These are phyloP conservation scores for Craspedostauros australis DNA, from an alignment of 108 stramenopile genomes.

Conservation along the genomic window DNA sequence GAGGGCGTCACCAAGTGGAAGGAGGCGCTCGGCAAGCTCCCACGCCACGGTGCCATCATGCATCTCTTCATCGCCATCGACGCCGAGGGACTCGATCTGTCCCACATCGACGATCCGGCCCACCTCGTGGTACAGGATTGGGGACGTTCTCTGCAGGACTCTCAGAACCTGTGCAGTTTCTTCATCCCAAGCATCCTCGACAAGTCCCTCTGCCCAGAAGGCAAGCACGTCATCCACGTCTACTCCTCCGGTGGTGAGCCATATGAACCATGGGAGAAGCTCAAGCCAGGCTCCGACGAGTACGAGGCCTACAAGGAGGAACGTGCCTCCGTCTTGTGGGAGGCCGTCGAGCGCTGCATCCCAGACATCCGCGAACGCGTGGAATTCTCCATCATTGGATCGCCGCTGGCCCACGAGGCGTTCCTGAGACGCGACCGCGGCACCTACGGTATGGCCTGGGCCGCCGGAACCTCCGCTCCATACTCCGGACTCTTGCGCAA, in stretches of 20 bases:
- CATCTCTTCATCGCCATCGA: constrained; percentile 86
- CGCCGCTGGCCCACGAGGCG: constrained; percentile 91
- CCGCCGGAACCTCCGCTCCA: constrained; percentile 88
- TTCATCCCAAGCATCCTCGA: constrained; percentile 89
- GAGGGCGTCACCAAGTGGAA: constrained; percentile 65
- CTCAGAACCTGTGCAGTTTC: constrained; percentile 85
- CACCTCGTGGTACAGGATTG: constrained; percentile 90
- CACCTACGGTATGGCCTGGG: constrained; percentile 94
- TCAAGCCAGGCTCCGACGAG: constrained; percentile 71
- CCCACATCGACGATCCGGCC: constrained; percentile 83
- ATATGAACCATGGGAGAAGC: constrained; percentile 92
- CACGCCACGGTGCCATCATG: constrained; percentile 85
- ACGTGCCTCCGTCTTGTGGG: constrained; percentile 82
- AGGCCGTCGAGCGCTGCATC: constrained; percentile 87
- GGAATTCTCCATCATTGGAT: constrained; percentile 90
- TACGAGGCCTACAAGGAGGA: constrained; percentile 92
- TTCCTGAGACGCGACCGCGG: constrained; percentile 88
- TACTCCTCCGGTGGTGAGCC: constrained; percentile 92
- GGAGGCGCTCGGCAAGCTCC: constrained; percentile 66
- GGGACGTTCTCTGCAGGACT: constrained; percentile 86
- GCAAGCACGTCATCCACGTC: constrained; percentile 93
- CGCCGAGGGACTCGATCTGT: constrained; percentile 73
- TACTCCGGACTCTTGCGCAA: constrained; percentile 72
- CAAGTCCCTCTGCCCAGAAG: constrained; percentile 83
- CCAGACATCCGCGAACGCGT: constrained; percentile 86